phyloP scores from a whole-genome alignment of 306 rosid species.

The Cyclanthera cordifolia region DNA sequence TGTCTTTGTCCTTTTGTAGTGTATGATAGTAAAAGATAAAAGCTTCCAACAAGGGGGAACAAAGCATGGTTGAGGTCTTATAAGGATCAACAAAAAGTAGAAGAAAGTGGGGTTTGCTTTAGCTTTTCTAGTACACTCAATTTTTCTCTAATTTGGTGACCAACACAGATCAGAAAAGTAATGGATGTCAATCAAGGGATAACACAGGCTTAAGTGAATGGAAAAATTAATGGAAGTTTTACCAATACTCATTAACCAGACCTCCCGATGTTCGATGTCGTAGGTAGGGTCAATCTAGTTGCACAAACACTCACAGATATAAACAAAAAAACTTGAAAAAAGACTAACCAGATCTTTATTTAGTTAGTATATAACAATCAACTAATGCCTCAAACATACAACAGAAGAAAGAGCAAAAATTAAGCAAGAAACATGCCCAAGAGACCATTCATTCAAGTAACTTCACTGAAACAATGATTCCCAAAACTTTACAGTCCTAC shows the following conservation, averaged over 20 bases:
- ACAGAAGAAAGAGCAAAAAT: background rate
- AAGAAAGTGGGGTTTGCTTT: slow-evolving; percentile 5
- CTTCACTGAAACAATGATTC: background rate
- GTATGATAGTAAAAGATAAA: slow-evolving; percentile 5
- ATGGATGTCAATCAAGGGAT: slow-evolving; percentile 7
- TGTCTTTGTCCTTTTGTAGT: background rate
- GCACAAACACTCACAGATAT: too few species aligned
- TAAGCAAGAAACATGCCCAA: background rate
- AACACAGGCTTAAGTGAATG: background rate
- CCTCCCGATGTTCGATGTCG: too few species aligned
- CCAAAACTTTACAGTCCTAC: slow-evolving; percentile 4
- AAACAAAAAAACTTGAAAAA: background rate
- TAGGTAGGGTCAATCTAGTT: too few species aligned
- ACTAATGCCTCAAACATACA: background rate
- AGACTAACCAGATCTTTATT: background rate
- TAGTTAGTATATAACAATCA: background rate
- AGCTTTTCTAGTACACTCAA: slow-evolving; percentile 14
- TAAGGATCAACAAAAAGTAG: slow-evolving; percentile 9
- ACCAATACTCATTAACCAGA: background rate
- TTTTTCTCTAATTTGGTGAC: slow-evolving; percentile 9
- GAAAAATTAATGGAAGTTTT: background rate
- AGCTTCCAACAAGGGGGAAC: slow-evolving; percentile 11
- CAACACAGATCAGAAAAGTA: slow-evolving; percentile 4
- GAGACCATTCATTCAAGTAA: slow-evolving; percentile 1
- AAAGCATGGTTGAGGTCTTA: slow-evolving; percentile 7